Evolutionary conservation across 2,329 filamentous ascomycete genomes (phyloP).

Genomic region (Acrocalymma vagum): DNA sequence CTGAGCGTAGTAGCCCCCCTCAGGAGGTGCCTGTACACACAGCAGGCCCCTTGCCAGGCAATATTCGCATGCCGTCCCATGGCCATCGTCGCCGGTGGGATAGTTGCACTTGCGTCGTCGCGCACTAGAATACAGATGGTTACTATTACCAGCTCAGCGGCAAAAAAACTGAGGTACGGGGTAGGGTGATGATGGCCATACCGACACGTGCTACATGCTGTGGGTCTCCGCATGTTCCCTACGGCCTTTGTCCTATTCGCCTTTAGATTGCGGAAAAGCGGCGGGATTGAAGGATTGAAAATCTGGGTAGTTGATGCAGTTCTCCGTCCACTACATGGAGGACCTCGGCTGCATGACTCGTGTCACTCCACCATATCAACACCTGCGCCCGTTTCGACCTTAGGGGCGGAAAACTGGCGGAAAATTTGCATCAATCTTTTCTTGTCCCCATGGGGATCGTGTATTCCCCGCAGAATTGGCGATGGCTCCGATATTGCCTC

Average conservation of each 20-base stretch:
- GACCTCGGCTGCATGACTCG: constrained; percentile 11
- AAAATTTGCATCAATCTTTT: constrained; percentile 23
- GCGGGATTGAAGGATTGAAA: constrained; percentile 3
- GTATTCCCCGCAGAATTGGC: too few relatives aligned
- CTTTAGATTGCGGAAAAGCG: constrained; percentile 26
- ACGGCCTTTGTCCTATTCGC: constrained; percentile 11
- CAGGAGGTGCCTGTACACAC: constrained; percentile 30
- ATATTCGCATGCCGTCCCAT: constrained; percentile 24
- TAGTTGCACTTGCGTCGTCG: constrained; percentile 34
- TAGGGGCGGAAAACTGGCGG: constrained; percentile 28
- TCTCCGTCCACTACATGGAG: not conserved
- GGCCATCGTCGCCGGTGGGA: constrained; percentile 15
- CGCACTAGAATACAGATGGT: constrained; percentile 15
- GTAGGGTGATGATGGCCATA: constrained; percentile 17
- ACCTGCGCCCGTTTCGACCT: too few relatives aligned
- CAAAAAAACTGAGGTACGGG: constrained; percentile 9
- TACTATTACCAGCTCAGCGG: too few relatives aligned
- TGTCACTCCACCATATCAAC: too few relatives aligned
- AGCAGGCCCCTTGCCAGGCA: constrained; percentile 26
- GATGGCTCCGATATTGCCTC: too few relatives aligned
- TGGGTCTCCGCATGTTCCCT: constrained; percentile 30
- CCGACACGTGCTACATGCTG: constrained; percentile 31
- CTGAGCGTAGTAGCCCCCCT: constrained; percentile 33
- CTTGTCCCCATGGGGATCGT: too few relatives aligned
- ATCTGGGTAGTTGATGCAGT: not conserved